Evolutionary conservation across 176 grass and related monocot species (phyloP).

Genomic region (Bonia amplexicaulis): DNA sequence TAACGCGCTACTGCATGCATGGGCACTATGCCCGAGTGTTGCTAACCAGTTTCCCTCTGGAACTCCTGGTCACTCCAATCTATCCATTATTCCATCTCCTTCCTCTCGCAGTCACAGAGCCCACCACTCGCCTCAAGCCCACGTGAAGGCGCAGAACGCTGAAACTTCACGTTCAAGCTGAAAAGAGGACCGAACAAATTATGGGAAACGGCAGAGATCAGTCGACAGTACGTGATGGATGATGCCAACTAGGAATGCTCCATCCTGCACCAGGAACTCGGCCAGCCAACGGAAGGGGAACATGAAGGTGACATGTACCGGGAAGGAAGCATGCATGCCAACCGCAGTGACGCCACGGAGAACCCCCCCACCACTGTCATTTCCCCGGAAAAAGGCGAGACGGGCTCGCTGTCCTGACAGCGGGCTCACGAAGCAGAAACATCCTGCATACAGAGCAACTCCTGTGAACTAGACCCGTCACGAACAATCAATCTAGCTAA

Average conservation of each 20-base stretch:
- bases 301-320: not conserved
- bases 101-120: not conserved
- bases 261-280: not conserved
- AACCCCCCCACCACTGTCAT: not conserved
- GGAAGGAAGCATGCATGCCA: too few relatives aligned
- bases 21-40: not conserved
- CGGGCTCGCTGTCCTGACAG: not conserved
- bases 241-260: not conserved
- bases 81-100: not conserved
- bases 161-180: too few relatives aligned
- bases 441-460: not conserved
- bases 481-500: not conserved
- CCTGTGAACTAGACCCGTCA: not conserved
- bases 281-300: not conserved
- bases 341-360: not conserved
- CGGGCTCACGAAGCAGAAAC: not conserved
- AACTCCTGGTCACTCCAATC: not conserved
- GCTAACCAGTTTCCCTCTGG: not conserved
- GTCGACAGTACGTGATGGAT: not conserved
- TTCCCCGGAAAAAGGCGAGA: not conserved
- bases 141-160: constrained; percentile 25
- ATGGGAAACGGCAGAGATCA: not conserved
- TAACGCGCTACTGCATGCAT: not conserved
- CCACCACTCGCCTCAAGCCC: constrained; percentile 30
- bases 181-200: not conserved